Base-by-base conservation (phyloP, 345 rosid genomes). In the Passiflora organensis region DNA sequence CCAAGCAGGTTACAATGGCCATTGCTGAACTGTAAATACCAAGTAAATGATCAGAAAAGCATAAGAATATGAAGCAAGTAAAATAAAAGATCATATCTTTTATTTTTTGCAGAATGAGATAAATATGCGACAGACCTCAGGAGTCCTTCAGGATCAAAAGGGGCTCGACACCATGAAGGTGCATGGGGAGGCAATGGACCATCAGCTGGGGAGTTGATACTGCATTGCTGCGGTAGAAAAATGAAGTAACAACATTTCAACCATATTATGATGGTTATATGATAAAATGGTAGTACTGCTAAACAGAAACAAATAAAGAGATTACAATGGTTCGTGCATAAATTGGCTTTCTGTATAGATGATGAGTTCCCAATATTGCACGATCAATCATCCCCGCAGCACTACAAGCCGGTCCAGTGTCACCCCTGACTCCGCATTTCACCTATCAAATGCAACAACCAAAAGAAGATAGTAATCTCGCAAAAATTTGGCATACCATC, bases 131-230 rank as follows among this genome's bases (percentile, higher is more conserved):
- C 58, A 41, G 58, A 86, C 95, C 97, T 87, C 69, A 90, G 52
- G 24, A 90, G 78, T 32, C 95, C 97, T 81, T 90, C 97, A 0
- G 97, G 95, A 64, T 90, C 95, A 61, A 87, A 90, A 24, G 97
- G 97, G 59, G 95, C 95, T 69, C 81, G 87, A 72, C 95, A 90
- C 97, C 97, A 90, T 58, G 91, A 67, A 58, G 97, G 95, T 50
- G 97, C 94, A 47, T 77, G 71, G 18, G 70, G 71, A 53, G 95
- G 97, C 49, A 80, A 56, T 2, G 95, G 86, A 25, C 97, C 95
- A 55, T 75, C 62, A 32, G 68, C 74, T 54, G 97, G 97, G 47
- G 80, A 86, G 52, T 82, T 72, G 46, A 76, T 70, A 69, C 97
- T 89, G 80, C 97, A 89, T 73, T 74, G 72, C 96, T 85, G 72